Conservation (phyloP, 2,329 filamentous ascomycete species). For the Fusarium robinianum region DNA sequence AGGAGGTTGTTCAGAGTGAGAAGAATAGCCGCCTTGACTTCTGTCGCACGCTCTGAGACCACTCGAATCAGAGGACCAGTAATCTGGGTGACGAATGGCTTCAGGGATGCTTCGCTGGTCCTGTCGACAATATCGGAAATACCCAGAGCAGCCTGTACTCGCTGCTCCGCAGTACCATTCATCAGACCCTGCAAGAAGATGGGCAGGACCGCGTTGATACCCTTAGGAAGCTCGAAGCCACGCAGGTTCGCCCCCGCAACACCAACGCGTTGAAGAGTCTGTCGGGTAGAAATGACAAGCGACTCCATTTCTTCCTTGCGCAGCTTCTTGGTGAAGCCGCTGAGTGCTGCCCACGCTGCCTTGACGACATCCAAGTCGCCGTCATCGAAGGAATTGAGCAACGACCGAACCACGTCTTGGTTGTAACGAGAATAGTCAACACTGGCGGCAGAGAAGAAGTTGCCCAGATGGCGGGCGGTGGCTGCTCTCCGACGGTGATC, state of each 20-base stretch:
- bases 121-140: constrained; percentile 96
- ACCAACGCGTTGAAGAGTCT: constrained; percentile 85
- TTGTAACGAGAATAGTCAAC: constrained; percentile 96
- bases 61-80: constrained; percentile 97
- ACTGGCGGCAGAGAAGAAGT: constrained; percentile 79
- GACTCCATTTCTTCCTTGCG: constrained; percentile 98
- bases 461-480: constrained; percentile 78
- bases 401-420: constrained; percentile 87
- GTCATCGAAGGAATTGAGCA: constrained; percentile 93
- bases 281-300: constrained; percentile 82
- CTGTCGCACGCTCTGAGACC: constrained; percentile 92
- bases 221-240: constrained; percentile 92
- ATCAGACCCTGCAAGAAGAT: constrained; percentile 98
- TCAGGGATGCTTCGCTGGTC: constrained; percentile 83
- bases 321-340: constrained; percentile 83
- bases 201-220: constrained; percentile 92
- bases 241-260: constrained; percentile 82
- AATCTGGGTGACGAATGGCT: constrained; percentile 95
- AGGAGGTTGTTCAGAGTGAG: constrained; percentile 92
- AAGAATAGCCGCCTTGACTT: constrained; percentile 94
- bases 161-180: constrained; percentile 92
- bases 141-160: constrained; percentile 86
- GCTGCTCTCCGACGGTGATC: constrained; percentile 83
- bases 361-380: constrained; percentile 82
- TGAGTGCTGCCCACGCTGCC: constrained; percentile 84